Conservation (phyloP, 805 yeast species). For the Yamadazyma phyllophila region DNA sequence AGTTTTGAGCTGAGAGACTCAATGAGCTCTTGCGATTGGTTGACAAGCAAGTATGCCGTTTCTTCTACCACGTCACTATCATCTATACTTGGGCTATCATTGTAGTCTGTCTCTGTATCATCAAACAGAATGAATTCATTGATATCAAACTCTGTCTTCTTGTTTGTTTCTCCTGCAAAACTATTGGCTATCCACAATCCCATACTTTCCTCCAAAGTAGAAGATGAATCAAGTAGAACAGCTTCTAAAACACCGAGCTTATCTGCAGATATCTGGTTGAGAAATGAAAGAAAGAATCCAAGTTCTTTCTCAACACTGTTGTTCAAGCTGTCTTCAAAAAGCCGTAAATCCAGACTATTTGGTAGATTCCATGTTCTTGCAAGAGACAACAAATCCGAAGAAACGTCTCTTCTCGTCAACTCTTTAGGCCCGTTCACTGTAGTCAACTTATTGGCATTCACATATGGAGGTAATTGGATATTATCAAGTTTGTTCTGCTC, state of each 20-base stretch:
- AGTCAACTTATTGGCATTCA: slow-evolving; percentile 31
- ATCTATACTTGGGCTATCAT: slow-evolving; percentile 1
- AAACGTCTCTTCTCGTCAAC: background rate
- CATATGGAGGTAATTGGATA: slow-evolving; percentile 36
- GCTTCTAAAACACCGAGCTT: background rate
- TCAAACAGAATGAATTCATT: slow-evolving; percentile 20
- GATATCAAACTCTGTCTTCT: slow-evolving; percentile 9
- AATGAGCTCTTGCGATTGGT: slow-evolving; percentile 41
- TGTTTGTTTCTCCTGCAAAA: slow-evolving; percentile 10
- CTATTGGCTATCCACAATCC: slow-evolving; percentile 34
- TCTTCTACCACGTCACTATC: slow-evolving; percentile 19
- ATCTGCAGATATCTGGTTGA: slow-evolving; percentile 1
- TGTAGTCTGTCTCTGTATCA: slow-evolving; percentile 8
- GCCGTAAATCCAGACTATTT: background rate
- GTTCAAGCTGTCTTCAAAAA: slow-evolving; percentile 19
- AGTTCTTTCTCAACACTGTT: slow-evolving; percentile 21
- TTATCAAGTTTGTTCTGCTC: slow-evolving; percentile 27
- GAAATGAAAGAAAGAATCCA: slow-evolving; percentile 5
- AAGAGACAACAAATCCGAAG: slow-evolving; percentile 1
- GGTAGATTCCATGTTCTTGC: background rate
- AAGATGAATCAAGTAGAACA: background rate
- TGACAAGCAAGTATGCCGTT: slow-evolving; percentile 27
- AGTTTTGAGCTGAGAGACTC: slow-evolving; percentile 28
- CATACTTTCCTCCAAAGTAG: slow-evolving; percentile 10
- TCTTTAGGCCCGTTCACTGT: slow-evolving; percentile 11